Percentiles rank a stretch among this genome's conserved stretches.
Conservation (phyloP, 495 filamentous ascomycete genomes). For the Penicillium manginii region DNA sequence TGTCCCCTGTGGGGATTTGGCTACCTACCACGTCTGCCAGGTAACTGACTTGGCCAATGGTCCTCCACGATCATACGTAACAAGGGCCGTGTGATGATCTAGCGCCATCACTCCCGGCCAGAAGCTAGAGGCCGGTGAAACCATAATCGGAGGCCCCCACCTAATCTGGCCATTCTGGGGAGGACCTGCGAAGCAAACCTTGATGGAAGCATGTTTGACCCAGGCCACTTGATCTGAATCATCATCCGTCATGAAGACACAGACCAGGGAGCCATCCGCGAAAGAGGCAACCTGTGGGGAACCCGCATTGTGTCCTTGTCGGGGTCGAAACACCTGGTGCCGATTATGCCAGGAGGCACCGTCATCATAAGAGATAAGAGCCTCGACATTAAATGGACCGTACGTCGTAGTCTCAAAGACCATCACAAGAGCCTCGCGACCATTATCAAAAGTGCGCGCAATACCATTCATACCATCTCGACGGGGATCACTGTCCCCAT, state of each 20-base stretch:
- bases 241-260: conserved; percentile 67
- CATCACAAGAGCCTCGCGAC: conserved; percentile 54
- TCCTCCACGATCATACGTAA: conserved; percentile 46
- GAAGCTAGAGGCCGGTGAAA: conserved; percentile 40
- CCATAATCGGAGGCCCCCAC: conserved; percentile 34
- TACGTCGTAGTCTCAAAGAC: conserved; percentile 60
- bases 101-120: conserved; percentile 50
- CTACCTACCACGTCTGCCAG: conserved; percentile 22
- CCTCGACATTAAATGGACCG: conserved; percentile 57
- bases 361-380: conserved; percentile 60
- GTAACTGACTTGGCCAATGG: conserved; percentile 41
- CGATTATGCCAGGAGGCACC: conserved; percentile 56
- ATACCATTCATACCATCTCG: conserved; percentile 69
- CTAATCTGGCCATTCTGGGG: conserved; percentile 41
- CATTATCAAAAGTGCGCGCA: conserved; percentile 43
- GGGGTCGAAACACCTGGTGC: conserved; percentile 53
- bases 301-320: conserved; percentile 53
- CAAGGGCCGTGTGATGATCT: conserved; percentile 41
- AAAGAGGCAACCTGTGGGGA: conserved; percentile 61
- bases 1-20: neutral
- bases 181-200: conserved; percentile 40
- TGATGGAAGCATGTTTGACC: conserved; percentile 46
- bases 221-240: conserved; percentile 42
- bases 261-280: conserved; percentile 59
- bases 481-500: conserved; percentile 45